Evolutionary conservation across 2,329 filamentous ascomycete species (phyloP).

Genomic region (Rutstroemia sp.): DNA sequence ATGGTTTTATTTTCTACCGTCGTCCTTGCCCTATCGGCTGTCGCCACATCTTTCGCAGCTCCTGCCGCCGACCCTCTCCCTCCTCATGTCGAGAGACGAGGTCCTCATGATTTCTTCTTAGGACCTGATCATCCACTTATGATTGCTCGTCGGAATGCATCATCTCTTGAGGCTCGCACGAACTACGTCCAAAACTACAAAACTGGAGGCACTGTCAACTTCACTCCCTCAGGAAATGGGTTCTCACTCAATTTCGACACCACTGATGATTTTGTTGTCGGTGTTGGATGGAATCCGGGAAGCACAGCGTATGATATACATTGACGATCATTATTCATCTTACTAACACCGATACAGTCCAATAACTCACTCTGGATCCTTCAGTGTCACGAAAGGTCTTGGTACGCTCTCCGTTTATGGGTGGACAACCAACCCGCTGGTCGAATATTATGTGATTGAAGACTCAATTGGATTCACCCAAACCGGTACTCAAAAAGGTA

Average conservation of each 20-base stretch:
- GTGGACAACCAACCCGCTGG: constrained; percentile 45
- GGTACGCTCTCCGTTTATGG: constrained; percentile 49
- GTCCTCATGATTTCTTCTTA: constrained; percentile 8
- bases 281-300: constrained; percentile 15
- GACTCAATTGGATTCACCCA: constrained; percentile 41
- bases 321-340: not conserved
- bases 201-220: constrained; percentile 12
- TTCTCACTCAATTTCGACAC: constrained; percentile 11
- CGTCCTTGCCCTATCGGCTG: not conserved
- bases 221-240: not conserved
- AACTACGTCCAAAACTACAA: constrained; percentile 16
- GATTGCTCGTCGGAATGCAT: not conserved
- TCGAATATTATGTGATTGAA: constrained; percentile 54
- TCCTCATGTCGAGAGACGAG: not conserved
- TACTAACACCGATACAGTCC: constrained; percentile 9
- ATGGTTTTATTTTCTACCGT: constrained; percentile 11
- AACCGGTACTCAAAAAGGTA: constrained; percentile 40
- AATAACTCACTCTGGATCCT: constrained; percentile 36
- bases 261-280: constrained; percentile 15
- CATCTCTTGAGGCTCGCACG: not conserved
- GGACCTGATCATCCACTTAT: constrained; percentile 5
- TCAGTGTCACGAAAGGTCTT: constrained; percentile 30
- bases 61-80: not conserved
- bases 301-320: constrained; percentile 1
- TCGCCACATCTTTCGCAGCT: constrained; percentile 8